Conservation (phyloP, 1,284 basidiomycete genomes). For the Baeospora myosura region DNA sequence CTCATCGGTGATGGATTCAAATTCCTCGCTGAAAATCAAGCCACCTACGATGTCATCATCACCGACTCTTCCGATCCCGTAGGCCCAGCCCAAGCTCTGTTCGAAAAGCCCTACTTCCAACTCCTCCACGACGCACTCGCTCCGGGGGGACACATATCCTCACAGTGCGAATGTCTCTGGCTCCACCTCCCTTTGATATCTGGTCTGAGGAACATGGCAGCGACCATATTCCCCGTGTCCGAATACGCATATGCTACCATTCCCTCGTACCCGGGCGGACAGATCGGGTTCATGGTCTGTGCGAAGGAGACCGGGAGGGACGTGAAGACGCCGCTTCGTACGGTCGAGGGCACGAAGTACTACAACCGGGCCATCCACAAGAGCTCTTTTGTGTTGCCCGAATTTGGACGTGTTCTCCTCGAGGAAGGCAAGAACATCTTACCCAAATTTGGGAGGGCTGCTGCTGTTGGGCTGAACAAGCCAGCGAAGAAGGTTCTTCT, state of each 20-base stretch:
- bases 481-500: slow-evolving; percentile 74
- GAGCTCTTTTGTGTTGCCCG: slow-evolving; percentile 84
- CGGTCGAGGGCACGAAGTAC: slow-evolving; percentile 72
- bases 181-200: slow-evolving; percentile 88
- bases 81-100: slow-evolving; percentile 90
- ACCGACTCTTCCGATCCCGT: slow-evolving; percentile 99
- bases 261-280: slow-evolving; percentile 95
- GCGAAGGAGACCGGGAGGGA: slow-evolving; percentile 72
- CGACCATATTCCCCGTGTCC: slow-evolving; percentile 74
- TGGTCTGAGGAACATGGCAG: slow-evolving; percentile 69
- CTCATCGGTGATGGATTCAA: slow-evolving; percentile 96
- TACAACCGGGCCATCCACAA: slow-evolving; percentile 84
- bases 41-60: slow-evolving; percentile 96
- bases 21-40: slow-evolving; percentile 86
- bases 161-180: slow-evolving; percentile 96
- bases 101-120: slow-evolving; percentile 97
- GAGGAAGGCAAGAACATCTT: slow-evolving; percentile 65
- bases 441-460: slow-evolving; percentile 60
- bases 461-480: slow-evolving; percentile 29
- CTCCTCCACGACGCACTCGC: slow-evolving; percentile 86
- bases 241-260: slow-evolving; percentile 97
- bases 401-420: slow-evolving; percentile 78
- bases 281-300: slow-evolving; percentile 94
- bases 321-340: slow-evolving; percentile 63
- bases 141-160: slow-evolving; percentile 90